These are phyloP conservation scores for Symbiotaphrina buchneri DNA, from an alignment of 495 filamentous ascomycete species.

Conservation along the genomic window DNA sequence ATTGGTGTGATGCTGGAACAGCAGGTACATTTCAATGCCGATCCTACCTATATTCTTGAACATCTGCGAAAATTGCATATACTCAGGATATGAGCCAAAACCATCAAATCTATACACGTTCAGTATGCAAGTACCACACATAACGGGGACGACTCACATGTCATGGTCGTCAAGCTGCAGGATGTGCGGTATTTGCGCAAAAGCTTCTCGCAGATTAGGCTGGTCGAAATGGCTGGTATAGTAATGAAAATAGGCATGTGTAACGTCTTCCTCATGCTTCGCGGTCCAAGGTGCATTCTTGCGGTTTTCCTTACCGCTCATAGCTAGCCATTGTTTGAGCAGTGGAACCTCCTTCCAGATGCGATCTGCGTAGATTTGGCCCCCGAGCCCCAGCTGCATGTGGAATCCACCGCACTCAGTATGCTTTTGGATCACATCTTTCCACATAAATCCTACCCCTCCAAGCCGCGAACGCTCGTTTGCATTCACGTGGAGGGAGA, in stretches of 20 bases:
- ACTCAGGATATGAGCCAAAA: conserved; percentile 92
- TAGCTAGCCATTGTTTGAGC: conserved; percentile 80
- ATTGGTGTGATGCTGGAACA: conserved; percentile 96
- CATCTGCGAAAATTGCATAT: conserved; percentile 92
- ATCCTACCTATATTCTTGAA: conserved; percentile 97
- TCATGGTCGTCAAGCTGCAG: conserved; percentile 92
- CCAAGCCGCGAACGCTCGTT: conserved; percentile 69
- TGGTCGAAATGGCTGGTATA: conserved; percentile 97
- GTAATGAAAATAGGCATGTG: conserved; percentile 95
- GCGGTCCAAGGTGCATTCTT: conserved; percentile 84
- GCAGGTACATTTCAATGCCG: conserved; percentile 96
- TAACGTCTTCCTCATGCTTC: conserved; percentile 80
- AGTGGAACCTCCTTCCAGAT: conserved; percentile 91
- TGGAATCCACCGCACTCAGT: conserved; percentile 91
- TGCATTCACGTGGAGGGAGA: conserved; percentile 63
- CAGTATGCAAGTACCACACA: too few species aligned
- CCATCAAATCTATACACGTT: conserved; percentile 56
- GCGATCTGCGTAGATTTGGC: conserved; percentile 89
- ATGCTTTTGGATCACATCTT: conserved; percentile 94
- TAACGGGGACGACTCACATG: conserved; percentile 43
- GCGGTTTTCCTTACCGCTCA: conserved; percentile 74
- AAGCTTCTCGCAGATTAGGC: conserved; percentile 76
- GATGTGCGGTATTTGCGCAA: conserved; percentile 91
- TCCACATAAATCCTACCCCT: conserved; percentile 92
- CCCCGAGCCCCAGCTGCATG: conserved; percentile 71